Evolutionary conservation across 306 rosid species (phyloP).

Genomic region (Quercus bicolor): DNA sequence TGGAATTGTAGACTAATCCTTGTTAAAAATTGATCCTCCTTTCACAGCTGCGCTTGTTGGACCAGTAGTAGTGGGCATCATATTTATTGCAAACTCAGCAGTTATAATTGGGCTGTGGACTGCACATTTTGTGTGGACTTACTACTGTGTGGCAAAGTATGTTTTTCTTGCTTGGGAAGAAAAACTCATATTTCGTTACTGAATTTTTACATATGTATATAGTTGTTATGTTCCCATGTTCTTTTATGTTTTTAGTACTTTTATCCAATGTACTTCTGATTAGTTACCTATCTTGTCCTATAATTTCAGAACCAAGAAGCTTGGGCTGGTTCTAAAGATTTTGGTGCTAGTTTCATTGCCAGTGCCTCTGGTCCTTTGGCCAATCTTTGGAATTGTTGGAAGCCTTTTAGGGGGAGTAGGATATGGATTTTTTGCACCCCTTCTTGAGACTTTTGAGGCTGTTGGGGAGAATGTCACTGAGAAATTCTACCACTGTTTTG

Average conservation of each 20-base stretch:
- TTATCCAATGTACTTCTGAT: background rate
- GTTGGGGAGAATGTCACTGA: slow-evolving; percentile 39
- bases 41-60: slow-evolving; percentile 48
- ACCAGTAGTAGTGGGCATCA: slow-evolving; percentile 42
- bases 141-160: slow-evolving; percentile 63
- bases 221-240: background rate
- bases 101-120: slow-evolving; percentile 64
- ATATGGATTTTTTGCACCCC: slow-evolving; percentile 71
- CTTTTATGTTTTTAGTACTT: background rate
- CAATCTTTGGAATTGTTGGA: slow-evolving; percentile 51
- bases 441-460: slow-evolving; percentile 76
- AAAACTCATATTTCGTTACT: background rate
- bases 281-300: background rate
- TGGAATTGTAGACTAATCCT: background rate
- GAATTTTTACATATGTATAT: background rate
- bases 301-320: slow-evolving; percentile 62
- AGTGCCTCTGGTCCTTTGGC: slow-evolving; percentile 60
- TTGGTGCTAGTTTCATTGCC: slow-evolving; percentile 53
- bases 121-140: slow-evolving; percentile 73
- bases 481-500: slow-evolving; percentile 60
- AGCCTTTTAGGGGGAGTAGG: slow-evolving; percentile 77
- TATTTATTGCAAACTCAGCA: slow-evolving; percentile 56
- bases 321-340: slow-evolving; percentile 56
- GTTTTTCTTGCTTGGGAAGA: background rate
- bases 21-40: slow-evolving; percentile 1